Percentiles rank a stretch among this genome's conserved stretches.
phyloP scores from a whole-genome alignment of 164 flowering plant species.

The Paratinospora sagittata region DNA sequence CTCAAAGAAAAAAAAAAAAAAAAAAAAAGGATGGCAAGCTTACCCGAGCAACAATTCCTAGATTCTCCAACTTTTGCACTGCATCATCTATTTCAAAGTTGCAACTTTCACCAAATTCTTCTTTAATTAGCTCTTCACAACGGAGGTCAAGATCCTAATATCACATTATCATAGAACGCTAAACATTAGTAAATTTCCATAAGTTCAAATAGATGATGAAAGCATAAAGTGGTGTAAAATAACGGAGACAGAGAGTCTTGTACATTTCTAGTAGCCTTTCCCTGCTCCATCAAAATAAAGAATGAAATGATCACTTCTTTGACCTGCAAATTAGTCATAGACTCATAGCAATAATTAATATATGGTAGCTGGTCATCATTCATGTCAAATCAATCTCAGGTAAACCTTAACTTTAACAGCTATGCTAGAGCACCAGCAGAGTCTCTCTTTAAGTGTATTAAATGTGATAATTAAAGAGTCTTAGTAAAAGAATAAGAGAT shows the following conservation, averaged over 20 bases:
- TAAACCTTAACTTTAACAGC: background rate
- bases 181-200: background rate
- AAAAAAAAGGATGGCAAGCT: slow-evolving; percentile 18
- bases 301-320: slow-evolving; percentile 73
- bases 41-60: slow-evolving; percentile 78
- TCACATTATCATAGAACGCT: slow-evolving; percentile 10
- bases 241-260: background rate
- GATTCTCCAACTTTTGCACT: slow-evolving; percentile 71
- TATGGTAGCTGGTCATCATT: too few species aligned
- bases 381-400: too few species aligned
- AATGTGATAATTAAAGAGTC: too few species aligned
- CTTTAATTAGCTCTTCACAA: slow-evolving; percentile 69
- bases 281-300: slow-evolving; percentile 75
- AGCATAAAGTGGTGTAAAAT: background rate
- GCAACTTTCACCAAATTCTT: slow-evolving; percentile 59
- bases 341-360: background rate
- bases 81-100: slow-evolving; percentile 95
- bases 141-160: slow-evolving; percentile 53
- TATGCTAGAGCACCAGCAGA: background rate
- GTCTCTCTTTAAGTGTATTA: too few species aligned
- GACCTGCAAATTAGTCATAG: slow-evolving; percentile 40
- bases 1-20: too few species aligned
- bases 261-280: slow-evolving; percentile 61
- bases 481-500: too few species aligned
- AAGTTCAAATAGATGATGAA: background rate